These are phyloP conservation scores for Rubia yunnanensis DNA, from an alignment of 257 asterid species.

Conservation along the genomic window DNA sequence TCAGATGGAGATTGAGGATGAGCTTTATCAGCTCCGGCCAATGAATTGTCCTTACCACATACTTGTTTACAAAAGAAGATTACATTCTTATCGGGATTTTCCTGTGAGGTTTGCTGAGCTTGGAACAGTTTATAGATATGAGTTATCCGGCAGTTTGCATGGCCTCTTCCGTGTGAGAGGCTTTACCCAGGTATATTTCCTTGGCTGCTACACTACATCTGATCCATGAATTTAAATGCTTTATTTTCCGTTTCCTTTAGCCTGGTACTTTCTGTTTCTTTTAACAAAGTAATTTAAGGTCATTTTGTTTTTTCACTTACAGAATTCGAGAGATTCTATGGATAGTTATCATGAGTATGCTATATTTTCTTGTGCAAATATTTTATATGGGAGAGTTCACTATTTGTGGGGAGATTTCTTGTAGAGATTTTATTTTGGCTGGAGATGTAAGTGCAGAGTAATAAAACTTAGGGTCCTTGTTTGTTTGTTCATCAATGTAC, in stretches of 20 bases:
- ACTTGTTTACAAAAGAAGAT: constrained; percentile 67
- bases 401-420: background rate
- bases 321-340: background rate
- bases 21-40: constrained; percentile 94
- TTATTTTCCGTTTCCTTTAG: background rate
- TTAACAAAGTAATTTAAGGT: background rate
- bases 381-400: background rate
- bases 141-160: constrained; percentile 93
- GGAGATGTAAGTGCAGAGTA: background rate
- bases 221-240: background rate
- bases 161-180: constrained; percentile 97
- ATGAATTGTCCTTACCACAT: constrained; percentile 99
- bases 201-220: background rate
- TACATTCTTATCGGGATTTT: constrained; percentile 79
- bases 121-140: constrained; percentile 94
- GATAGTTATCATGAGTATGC: background rate
- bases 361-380: background rate
- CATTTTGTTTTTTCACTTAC: background rate
- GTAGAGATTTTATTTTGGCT: background rate
- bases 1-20: constrained; percentile 88
- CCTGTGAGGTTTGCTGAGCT: constrained; percentile 97
- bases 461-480: background rate
- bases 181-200: constrained; percentile 69
- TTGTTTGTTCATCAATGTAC: background rate
- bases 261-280: background rate